Base-by-base conservation (phyloP, 2,329 filamentous ascomycete species). In the Aspergillus glaucus region DNA sequence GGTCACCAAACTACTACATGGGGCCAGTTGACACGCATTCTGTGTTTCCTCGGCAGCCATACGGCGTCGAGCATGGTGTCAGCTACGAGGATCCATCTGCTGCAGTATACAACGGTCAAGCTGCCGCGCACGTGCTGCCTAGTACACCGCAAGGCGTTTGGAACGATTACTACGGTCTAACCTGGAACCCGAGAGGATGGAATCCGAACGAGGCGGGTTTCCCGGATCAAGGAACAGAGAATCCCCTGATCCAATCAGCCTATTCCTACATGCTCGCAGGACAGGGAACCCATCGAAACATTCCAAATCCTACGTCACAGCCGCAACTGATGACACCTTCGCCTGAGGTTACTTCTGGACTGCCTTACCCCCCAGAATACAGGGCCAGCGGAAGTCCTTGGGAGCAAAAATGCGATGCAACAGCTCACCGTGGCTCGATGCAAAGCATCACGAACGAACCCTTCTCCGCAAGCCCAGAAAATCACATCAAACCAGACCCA, bases 121-220 rank as follows among this genome's bases (percentile, higher is more conserved):
- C 68, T 8, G 58, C 69, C 26, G 51, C 59, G 17, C 72, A 70
- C 46, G 63, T 68, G 53, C 54, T 71, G 4, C 61, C 67, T 14
- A 64, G 60, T 47, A 62, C 61, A 7, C 56, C 66, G 10, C 59
- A 67, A 6, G 60, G 60, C 28, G 55, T 47, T 21, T 50, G 65
- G 37, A 41, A 58, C 14, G 63, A 66, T 41, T 64, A 63, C 44
- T 62, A 51, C 22, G 51, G 51, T 12, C 42, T 62, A 8, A n/a
- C 58, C 24, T 64, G 60, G 57, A 59, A 55, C 45, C 52, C 62
- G 3, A 67, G 62, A 44, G 30, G 50, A n/a, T 68, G 67, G 62
- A 55, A 56, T 40, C 50, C 61, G 10, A 61, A 45, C 28, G 57
- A 57, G 34, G 50, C 48, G 30, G 48, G 64, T 12, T 68, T 67